Evolutionary conservation across 139 green algal genomes (phyloP).

Genomic region (Nannochloris sp.): DNA sequence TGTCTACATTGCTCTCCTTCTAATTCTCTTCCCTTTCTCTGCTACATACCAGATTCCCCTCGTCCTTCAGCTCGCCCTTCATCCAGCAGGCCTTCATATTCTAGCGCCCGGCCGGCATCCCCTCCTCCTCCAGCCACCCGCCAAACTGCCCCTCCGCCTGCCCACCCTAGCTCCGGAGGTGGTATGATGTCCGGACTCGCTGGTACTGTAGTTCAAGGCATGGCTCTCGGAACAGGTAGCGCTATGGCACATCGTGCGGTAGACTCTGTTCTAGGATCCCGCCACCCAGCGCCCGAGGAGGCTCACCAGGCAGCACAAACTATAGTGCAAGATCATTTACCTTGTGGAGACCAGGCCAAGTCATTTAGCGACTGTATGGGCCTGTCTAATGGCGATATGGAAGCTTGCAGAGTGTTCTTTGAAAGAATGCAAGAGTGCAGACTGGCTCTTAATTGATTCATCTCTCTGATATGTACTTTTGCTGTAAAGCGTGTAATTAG

Average conservation of each 20-base stretch:
- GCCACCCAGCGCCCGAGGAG: constrained; percentile 32
- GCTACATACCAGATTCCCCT: not conserved
- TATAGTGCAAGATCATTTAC: not conserved
- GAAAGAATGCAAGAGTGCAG: constrained; percentile 37
- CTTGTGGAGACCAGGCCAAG: constrained; percentile 49
- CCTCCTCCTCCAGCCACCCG: constrained; percentile 2
- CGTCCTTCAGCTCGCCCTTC: not conserved
- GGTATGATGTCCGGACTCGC: constrained; percentile 74
- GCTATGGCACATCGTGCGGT: constrained; percentile 80
- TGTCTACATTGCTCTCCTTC: not conserved
- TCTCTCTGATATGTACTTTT: too few species aligned
- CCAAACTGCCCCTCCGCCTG: not conserved
- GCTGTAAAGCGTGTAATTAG: too few species aligned
- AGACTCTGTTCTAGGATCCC: constrained; percentile 57
- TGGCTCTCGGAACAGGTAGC: constrained; percentile 73
- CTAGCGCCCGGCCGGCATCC: not conserved
- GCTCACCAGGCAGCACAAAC: constrained; percentile 23
- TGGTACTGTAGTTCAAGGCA: constrained; percentile 63
- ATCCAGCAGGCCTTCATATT: not conserved
- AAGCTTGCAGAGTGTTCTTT: constrained; percentile 36
- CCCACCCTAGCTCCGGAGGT: constrained; percentile 20
- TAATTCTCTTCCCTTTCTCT: not conserved
- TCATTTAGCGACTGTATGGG: constrained; percentile 84
- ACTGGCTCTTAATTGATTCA: not conserved
- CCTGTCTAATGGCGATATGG: constrained; percentile 56